Percentiles rank a stretch among this genome's conserved stretches.
Evolutionary conservation across 768 basidiomycete genomes (phyloP).

Genomic region (Filobasidium floriforme): DNA sequence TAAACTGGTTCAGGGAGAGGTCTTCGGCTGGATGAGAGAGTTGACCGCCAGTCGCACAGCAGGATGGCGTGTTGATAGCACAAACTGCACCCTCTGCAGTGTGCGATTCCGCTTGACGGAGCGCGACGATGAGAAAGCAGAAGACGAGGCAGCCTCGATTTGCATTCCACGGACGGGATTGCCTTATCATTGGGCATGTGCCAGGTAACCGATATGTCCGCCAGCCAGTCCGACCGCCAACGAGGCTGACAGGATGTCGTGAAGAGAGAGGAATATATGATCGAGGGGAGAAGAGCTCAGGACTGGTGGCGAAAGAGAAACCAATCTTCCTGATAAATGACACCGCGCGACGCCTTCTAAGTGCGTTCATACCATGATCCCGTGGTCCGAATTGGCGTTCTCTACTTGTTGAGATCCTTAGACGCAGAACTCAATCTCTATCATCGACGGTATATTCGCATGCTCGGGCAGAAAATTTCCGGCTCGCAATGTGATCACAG

Average conservation of each 20-base stretch:
- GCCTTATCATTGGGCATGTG: slow-evolving; percentile 4
- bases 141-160: neutral
- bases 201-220: too few relatives aligned
- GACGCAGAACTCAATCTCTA: too few relatives aligned
- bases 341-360: too few relatives aligned
- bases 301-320: too few relatives aligned
- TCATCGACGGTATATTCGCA: too few relatives aligned
- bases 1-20: slow-evolving; percentile 46
- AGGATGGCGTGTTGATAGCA: neutral
- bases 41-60: neutral
- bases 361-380: too few relatives aligned
- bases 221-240: neutral
- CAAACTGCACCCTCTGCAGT: neutral
- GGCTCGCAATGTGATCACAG: too few relatives aligned
- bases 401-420: too few relatives aligned
- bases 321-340: too few relatives aligned
- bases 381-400: too few relatives aligned
- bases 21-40: slow-evolving; percentile 37
- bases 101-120: neutral
- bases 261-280: neutral
- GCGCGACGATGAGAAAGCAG: neutral
- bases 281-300: neutral
- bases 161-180: neutral
- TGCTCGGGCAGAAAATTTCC: too few relatives aligned
- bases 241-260: neutral